phyloP scores from a whole-genome alignment of 2,329 filamentous ascomycete species.

The Harringtonia aguacate region DNA sequence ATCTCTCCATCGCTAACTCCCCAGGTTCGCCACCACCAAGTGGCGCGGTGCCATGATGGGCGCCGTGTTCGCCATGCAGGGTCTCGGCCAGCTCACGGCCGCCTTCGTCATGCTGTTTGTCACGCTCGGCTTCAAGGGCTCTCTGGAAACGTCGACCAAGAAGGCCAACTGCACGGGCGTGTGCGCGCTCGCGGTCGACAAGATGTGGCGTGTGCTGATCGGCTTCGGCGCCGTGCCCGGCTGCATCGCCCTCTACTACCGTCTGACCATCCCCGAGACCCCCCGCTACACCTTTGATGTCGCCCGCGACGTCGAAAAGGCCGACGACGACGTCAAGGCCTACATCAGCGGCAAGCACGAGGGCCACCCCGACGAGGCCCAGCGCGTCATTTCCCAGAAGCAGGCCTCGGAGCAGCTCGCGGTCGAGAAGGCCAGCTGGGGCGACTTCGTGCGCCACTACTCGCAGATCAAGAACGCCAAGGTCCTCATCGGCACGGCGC shows the following conservation, averaged over 20 bases:
- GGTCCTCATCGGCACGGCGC: conserved; percentile 52
- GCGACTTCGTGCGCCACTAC: conserved; percentile 64
- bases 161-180: conserved; percentile 49
- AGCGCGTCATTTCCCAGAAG: conserved; percentile 46
- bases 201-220: conserved; percentile 78
- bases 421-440: conserved; percentile 59
- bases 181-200: conserved; percentile 64
- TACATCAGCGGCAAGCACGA: conserved; percentile 57
- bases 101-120: conserved; percentile 69
- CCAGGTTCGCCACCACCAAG: conserved; percentile 64
- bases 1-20: not conserved
- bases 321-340: conserved; percentile 59
- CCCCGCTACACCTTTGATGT: conserved; percentile 84
- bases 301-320: conserved; percentile 63
- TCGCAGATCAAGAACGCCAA: conserved; percentile 59
- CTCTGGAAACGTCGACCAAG: conserved; percentile 40
- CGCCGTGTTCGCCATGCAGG: conserved; percentile 79
- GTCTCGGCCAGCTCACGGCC: conserved; percentile 66
- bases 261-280: conserved; percentile 73
- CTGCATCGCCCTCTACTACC: conserved; percentile 71
- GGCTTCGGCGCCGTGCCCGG: conserved; percentile 74
- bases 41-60: conserved; percentile 85
- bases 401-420: conserved; percentile 43
- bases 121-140: conserved; percentile 58
- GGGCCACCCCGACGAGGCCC: conserved; percentile 55